These are phyloP conservation scores for Xylaria acuta DNA, from an alignment of 495 filamentous ascomycete species.

Conservation along the genomic window DNA sequence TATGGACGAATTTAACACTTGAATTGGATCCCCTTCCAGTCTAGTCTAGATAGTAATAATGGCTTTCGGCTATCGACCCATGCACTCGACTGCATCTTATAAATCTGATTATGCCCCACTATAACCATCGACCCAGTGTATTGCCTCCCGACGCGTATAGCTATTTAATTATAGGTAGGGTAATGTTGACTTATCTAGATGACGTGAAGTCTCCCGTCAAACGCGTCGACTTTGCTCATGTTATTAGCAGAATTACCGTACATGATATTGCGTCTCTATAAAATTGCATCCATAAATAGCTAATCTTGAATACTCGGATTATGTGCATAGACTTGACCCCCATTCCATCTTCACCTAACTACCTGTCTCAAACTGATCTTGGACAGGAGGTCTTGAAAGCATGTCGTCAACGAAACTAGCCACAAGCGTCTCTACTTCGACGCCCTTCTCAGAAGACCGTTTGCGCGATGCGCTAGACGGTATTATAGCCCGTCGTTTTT, in stretches of 20 bases:
- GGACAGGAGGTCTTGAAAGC: not conserved
- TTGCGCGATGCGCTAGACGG: not conserved
- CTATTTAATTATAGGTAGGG: not conserved
- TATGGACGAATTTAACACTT: not conserved
- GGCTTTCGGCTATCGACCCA: conserved; percentile 1
- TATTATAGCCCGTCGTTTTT: not conserved
- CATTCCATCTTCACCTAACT: not conserved
- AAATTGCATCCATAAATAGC: not conserved
- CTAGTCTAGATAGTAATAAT: not conserved
- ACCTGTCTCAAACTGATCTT: not conserved
- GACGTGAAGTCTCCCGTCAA: not conserved
- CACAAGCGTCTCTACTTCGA: too few species aligned
- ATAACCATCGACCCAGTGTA: not conserved
- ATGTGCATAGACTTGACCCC: not conserved
- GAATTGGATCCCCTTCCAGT: not conserved
- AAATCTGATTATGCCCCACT: not conserved
- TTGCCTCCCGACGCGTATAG: not conserved
- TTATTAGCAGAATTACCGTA: not conserved
- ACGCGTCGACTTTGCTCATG: not conserved
- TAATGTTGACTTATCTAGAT: not conserved
- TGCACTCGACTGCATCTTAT: not conserved
- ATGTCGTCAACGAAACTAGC: not conserved
- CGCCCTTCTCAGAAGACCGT: not conserved
- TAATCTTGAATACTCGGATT: not conserved
- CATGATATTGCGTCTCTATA: not conserved